Evolutionary conservation across 345 rosid species (phyloP).

Genomic region (Salix udensis): DNA sequence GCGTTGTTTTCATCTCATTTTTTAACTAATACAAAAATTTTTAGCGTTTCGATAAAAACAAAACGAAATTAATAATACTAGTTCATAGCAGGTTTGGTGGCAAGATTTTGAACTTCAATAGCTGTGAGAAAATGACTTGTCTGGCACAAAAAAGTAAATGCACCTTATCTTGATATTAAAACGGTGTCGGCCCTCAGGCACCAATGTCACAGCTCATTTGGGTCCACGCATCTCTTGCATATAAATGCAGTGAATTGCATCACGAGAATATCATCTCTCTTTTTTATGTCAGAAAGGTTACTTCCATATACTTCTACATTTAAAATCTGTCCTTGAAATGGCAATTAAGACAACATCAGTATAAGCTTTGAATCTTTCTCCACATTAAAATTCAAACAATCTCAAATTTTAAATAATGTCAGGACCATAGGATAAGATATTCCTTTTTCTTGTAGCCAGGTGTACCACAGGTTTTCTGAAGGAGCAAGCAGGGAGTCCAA

Average conservation of each 20-base stretch:
- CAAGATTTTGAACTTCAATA: background rate
- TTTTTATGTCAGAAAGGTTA: background rate
- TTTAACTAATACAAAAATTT: too few species aligned
- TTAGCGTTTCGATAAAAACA: too few species aligned
- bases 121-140: constrained; percentile 29
- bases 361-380: background rate
- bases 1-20: accelerated
- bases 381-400: background rate
- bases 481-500: constrained; percentile 16
- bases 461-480: background rate
- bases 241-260: constrained; percentile 21
- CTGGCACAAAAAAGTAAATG: constrained; percentile 17
- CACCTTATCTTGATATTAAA: constrained; percentile 16
- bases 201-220: constrained; percentile 9
- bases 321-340: too few species aligned
- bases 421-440: background rate
- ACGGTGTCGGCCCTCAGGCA: background rate
- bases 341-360: too few species aligned
- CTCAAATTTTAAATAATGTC: background rate
- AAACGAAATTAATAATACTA: too few species aligned
- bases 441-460: background rate
- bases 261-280: background rate
- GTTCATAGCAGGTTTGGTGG: too few species aligned
- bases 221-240: constrained; percentile 26
- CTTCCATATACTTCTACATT: too few species aligned